Conservation (phyloP, 148 eudicot species). For the Cornus controversa region DNA sequence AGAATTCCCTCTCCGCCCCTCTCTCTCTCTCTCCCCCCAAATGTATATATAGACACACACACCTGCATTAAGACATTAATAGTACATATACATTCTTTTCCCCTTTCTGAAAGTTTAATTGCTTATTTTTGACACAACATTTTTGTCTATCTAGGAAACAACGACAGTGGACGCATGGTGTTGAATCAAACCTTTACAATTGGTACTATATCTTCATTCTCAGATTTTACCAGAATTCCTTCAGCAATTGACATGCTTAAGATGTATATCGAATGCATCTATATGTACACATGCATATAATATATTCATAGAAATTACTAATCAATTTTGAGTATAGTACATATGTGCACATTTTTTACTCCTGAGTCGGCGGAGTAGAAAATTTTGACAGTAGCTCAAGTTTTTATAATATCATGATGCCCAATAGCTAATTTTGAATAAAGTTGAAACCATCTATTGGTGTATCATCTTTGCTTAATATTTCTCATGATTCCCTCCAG, state of each 20-base stretch:
- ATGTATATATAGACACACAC: too few relatives aligned
- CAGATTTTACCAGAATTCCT: background rate
- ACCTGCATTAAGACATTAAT: background rate
- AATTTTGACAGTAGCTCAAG: too few relatives aligned
- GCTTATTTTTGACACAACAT: slow-evolving; percentile 6
- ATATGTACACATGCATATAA: background rate
- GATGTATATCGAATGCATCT: background rate
- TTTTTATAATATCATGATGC: too few relatives aligned
- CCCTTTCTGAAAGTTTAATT: background rate
- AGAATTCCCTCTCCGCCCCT: background rate
- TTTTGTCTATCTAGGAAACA: slow-evolving; percentile 58
- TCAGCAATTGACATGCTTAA: background rate
- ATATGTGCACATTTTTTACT: too few relatives aligned
- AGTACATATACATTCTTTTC: background rate
- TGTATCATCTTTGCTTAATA: too few relatives aligned
- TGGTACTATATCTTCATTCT: slow-evolving; percentile 46
- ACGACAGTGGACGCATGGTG: slow-evolving; percentile 72
- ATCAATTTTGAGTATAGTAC: background rate
- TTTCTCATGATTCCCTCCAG: too few relatives aligned
- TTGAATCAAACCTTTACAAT: slow-evolving; percentile 94
- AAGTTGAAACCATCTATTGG: too few relatives aligned
- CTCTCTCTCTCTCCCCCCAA: too few relatives aligned
- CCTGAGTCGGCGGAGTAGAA: too few relatives aligned
- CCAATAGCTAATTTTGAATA: too few relatives aligned
- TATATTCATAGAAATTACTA: background rate